Base-by-base conservation (phyloP, 2,329 filamentous ascomycete species). In the Madurella fahalii region DNA sequence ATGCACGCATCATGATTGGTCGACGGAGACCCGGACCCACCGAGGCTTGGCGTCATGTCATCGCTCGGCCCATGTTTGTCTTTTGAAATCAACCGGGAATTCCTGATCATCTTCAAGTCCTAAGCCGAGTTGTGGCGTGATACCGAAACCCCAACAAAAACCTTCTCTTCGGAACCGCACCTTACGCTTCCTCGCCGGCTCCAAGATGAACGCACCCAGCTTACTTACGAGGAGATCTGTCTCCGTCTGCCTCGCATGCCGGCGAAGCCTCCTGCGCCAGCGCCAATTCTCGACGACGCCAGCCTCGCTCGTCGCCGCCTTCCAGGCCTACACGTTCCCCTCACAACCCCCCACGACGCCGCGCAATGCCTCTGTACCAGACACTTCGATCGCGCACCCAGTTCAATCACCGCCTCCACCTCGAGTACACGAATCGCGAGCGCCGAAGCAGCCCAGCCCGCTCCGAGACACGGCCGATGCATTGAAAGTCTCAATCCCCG, bases 351-450 rank as follows among this genome's bases (percentile, higher is more conserved):
- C 71, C 15, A 64, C 76, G 15, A 65, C 73, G 42, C 70, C 74
- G 15, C 70, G 73, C 53, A 74, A 71, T 63, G 72, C 74, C 54
- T 70, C 72, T 46, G 69, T 75, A 18, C 70, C 74, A 47, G 75
- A 78, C 61, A 75, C 74, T 16, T 75, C 79, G 13, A 77, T 79
- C 60, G 68, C 75, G 13, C 73, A 71, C 50, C 73, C 76, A 30
- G 68, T 63, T 42, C 53, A 64, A 18, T 43, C 53, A 17, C 58
- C 73, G 34, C 63, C 69, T 16, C 65, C 80, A 18, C 78, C 78
- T n/a, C 67, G 72, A 57, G 73, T 79, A 44, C 77, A 80, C 67
- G 77, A 82, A 68, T 81, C 78, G 9, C 68, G 77, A n/a, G 74
- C 76, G 16, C 76, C 74, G 9, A 65, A 62, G 63, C 55, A 65